A percentile compares a stretch with the other conserved stretches of the same genome.
phyloP scores from a whole-genome alignment of 2,329 filamentous ascomycete genomes.

The Alternaria viburni region DNA sequence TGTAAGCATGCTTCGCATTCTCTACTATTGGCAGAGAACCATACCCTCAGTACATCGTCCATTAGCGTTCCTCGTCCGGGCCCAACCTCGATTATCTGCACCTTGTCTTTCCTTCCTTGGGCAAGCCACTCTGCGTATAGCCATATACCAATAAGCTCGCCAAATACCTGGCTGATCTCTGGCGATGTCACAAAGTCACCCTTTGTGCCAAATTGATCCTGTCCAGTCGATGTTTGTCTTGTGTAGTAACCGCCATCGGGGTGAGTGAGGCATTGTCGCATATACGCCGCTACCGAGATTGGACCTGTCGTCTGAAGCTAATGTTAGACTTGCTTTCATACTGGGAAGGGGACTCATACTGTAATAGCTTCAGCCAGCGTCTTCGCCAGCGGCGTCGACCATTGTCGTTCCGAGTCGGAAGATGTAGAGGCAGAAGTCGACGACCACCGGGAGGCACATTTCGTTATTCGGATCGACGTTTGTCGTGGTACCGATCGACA shows the following conservation, averaged over 20 bases:
- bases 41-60: constrained; percentile 90
- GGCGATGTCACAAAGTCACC: constrained; percentile 98
- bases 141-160: constrained; percentile 93
- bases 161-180: constrained; percentile 97
- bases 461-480: constrained; percentile 9
- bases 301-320: constrained; percentile 77
- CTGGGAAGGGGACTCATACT: constrained; percentile 56
- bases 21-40: constrained; percentile 31
- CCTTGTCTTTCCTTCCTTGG: constrained; percentile 75
- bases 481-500: constrained; percentile 13
- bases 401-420: constrained; percentile 60
- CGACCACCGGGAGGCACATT: constrained; percentile 48
- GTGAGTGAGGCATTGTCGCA: constrained; percentile 97
- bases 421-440: constrained; percentile 21
- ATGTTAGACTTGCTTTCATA: constrained; percentile 1
- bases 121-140: constrained; percentile 96
- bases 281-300: constrained; percentile 89
- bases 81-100: constrained; percentile 92
- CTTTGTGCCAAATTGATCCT: constrained; percentile 88
- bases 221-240: constrained; percentile 66
- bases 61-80: constrained; percentile 94
- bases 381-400: constrained; percentile 92
- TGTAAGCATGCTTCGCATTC: constrained; percentile 14
- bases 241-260: constrained; percentile 95
- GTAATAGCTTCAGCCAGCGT: constrained; percentile 85